Conservation (phyloP, 169 alveolate genomes). For the Plasmodium billcollinsi region DNA sequence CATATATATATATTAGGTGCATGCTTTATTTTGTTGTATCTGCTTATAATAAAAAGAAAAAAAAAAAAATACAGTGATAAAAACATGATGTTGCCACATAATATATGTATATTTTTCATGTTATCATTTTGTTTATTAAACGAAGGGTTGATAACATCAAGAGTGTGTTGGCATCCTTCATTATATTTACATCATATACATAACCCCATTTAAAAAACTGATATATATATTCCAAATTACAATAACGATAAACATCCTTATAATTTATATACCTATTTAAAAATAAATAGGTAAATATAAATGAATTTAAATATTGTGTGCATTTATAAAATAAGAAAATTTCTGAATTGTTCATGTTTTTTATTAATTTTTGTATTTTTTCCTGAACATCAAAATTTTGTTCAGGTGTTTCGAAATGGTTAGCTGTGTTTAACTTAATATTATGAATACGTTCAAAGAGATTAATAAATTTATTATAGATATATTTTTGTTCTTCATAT, state of each 20-base stretch:
- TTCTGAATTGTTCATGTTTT: slow-evolving; percentile 75
- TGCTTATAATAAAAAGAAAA: no score
- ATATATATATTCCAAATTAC: slow-evolving; percentile 63
- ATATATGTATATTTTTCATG: neutral
- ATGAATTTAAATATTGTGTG: slow-evolving; percentile 71
- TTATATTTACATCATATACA: slow-evolving; percentile 50
- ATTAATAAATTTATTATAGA: slow-evolving; percentile 18
- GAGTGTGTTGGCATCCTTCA: slow-evolving; percentile 42
- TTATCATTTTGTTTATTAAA: slow-evolving; percentile 9
- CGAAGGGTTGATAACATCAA: slow-evolving; percentile 43
- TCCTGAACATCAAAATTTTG: slow-evolving; percentile 53
- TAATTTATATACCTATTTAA: slow-evolving; percentile 36
- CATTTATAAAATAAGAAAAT: slow-evolving; percentile 68
- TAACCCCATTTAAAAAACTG: slow-evolving; percentile 72
- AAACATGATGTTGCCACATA: neutral
- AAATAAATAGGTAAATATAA: slow-evolving; percentile 59
- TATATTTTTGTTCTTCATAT: slow-evolving; percentile 48
- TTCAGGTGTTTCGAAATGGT: slow-evolving; percentile 68
- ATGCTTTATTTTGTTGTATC: no score
- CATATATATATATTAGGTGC: no score
- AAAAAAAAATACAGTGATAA: no score
- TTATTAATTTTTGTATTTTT: slow-evolving; percentile 43
- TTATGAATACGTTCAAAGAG: slow-evolving; percentile 58
- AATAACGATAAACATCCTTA: slow-evolving; percentile 61
- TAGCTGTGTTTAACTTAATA: slow-evolving; percentile 53